A percentile compares a stretch with the other conserved stretches of the same genome.
These are phyloP conservation scores for Lachnellula hyalina DNA, from an alignment of 2,329 filamentous ascomycete genomes.

Conservation along the genomic window DNA sequence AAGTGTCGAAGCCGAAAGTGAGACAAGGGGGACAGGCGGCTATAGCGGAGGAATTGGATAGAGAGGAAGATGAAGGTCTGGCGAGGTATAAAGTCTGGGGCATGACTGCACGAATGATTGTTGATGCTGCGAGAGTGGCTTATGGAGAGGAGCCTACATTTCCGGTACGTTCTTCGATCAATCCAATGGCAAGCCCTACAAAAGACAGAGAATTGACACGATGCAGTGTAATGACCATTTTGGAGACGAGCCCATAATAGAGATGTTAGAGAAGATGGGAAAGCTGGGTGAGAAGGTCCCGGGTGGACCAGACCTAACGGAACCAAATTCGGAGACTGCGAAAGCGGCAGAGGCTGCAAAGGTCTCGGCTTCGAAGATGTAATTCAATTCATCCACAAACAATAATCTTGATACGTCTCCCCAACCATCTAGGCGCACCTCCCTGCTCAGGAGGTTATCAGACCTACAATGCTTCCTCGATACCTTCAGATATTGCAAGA, in stretches of 20 bases:
- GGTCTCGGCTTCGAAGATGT: slow-evolving; percentile 2
- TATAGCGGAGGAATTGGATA: slow-evolving; percentile 40
- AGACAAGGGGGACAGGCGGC: slow-evolving; percentile 39
- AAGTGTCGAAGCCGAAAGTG: slow-evolving; percentile 53
- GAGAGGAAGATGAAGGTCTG: slow-evolving; percentile 40
- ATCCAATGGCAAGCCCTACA: slow-evolving; percentile 26
- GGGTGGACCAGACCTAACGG: slow-evolving; percentile 45
- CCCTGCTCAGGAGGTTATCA: too few species aligned
- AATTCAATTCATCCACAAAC: background rate
- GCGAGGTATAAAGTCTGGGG: slow-evolving; percentile 82
- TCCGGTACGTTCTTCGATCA: slow-evolving; percentile 49
- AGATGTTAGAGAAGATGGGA: slow-evolving; percentile 48
- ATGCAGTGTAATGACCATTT: slow-evolving; percentile 27
- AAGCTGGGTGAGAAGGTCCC: slow-evolving; percentile 45
- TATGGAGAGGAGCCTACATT: slow-evolving; percentile 81
- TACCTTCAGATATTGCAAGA: too few species aligned
- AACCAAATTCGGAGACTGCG: slow-evolving; percentile 40
- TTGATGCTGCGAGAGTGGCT: slow-evolving; percentile 80
- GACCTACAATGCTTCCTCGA: too few species aligned
- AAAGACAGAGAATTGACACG: slow-evolving; percentile 4
- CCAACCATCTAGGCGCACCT: too few species aligned
- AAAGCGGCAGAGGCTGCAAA: background rate
- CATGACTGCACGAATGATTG: slow-evolving; percentile 86
- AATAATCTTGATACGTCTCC: too few species aligned
- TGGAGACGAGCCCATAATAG: slow-evolving; percentile 60